Evolutionary conservation across 2,329 filamentous ascomycete species (phyloP).

Genomic region (Drechslerella stenobrocha): DNA sequence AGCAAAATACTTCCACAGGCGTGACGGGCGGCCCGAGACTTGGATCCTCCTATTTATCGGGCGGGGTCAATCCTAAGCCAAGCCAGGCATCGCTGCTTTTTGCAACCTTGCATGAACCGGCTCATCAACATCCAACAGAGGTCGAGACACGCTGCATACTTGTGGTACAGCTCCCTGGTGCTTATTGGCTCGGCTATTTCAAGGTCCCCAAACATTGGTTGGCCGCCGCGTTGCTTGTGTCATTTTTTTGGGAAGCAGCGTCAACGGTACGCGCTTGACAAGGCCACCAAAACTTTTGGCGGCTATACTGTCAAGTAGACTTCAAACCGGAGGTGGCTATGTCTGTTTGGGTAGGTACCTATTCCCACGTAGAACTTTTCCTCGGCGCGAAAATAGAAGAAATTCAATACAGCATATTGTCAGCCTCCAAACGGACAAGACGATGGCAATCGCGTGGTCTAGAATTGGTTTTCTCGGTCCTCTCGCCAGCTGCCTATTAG

Average conservation of each 20-base stretch:
- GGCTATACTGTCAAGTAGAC: conserved; percentile 12
- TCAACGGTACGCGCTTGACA: background rate
- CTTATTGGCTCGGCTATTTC: conserved; percentile 40
- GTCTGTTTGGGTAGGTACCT: too few relatives aligned
- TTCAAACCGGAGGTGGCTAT: too few relatives aligned
- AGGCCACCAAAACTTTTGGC: conserved; percentile 2
- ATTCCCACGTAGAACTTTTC: too few relatives aligned
- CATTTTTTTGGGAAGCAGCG: conserved; percentile 7
- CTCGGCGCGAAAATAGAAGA: too few relatives aligned
- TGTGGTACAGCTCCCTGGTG: conserved; percentile 13
- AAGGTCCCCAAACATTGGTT: background rate
- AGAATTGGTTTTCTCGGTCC: too few relatives aligned
- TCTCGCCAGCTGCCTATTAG: too few relatives aligned
- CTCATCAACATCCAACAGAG: background rate
- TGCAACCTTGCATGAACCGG: conserved; percentile 29
- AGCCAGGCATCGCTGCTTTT: conserved; percentile 8
- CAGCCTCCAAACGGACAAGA: too few relatives aligned
- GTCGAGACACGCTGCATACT: background rate
- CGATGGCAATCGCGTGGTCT: too few relatives aligned
- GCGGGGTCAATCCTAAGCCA: background rate
- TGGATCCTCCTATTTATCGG: background rate
- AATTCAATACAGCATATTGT: too few relatives aligned
- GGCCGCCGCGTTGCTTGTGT: conserved; percentile 28
- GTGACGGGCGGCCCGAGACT: too few relatives aligned
- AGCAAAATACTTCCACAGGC: too few relatives aligned